phyloP scores from a whole-genome alignment of 306 rosid species.

The Rubus parviflorus region DNA sequence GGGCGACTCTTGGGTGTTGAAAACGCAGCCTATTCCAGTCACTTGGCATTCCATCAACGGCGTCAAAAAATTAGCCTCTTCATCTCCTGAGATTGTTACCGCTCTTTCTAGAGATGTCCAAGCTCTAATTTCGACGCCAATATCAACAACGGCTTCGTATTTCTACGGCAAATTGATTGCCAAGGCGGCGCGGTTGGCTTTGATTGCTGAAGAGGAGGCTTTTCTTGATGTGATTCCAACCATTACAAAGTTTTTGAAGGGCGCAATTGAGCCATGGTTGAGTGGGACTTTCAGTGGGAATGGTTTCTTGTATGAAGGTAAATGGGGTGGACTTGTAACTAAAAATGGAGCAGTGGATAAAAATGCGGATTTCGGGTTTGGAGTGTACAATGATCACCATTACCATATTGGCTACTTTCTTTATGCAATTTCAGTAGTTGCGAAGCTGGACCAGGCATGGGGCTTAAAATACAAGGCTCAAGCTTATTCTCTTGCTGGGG shows the following conservation, averaged over 20 bases:
- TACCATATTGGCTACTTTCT: slow-evolving; percentile 51
- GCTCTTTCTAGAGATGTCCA: slow-evolving; percentile 52
- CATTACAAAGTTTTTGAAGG: slow-evolving; percentile 44
- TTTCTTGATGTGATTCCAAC: slow-evolving; percentile 47
- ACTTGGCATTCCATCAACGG: slow-evolving; percentile 72
- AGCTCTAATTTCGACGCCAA: slow-evolving; percentile 28
- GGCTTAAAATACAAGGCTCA: slow-evolving; percentile 55
- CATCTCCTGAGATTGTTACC: slow-evolving; percentile 34
- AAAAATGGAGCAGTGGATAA: slow-evolving; percentile 52
- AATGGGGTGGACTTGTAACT: slow-evolving; percentile 69
- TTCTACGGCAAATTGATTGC: slow-evolving; percentile 60
- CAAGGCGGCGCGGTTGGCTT: slow-evolving; percentile 66
- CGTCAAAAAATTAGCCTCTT: slow-evolving; percentile 24
- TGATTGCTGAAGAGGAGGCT: slow-evolving; percentile 67
- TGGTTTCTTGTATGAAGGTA: slow-evolving; percentile 59
- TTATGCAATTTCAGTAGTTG: slow-evolving; percentile 58
- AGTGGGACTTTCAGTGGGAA: slow-evolving; percentile 63
- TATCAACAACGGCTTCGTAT: slow-evolving; percentile 36
- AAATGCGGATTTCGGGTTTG: slow-evolving; percentile 61
- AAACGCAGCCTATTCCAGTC: slow-evolving; percentile 46
- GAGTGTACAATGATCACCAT: slow-evolving; percentile 68
- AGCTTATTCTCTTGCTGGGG: slow-evolving; percentile 58
- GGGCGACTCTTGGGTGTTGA: slow-evolving; percentile 58
- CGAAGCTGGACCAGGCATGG: slow-evolving; percentile 61
- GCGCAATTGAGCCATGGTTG: slow-evolving; percentile 69